These are phyloP conservation scores for Boletus rubescentipes DNA, from an alignment of 768 basidiomycete species.

Conservation along the genomic window DNA sequence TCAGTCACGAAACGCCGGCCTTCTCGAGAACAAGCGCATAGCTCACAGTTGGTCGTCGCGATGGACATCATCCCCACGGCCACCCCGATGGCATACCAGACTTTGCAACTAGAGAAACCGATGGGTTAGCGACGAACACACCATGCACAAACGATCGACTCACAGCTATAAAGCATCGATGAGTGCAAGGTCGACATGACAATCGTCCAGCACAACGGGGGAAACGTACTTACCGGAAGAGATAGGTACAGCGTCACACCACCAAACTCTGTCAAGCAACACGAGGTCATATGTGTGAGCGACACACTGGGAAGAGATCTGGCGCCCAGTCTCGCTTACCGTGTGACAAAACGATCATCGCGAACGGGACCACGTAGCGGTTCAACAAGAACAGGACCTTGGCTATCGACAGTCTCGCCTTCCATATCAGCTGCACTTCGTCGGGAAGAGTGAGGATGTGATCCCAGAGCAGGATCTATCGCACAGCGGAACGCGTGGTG, in stretches of 20 bases:
- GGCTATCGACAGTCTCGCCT: constrained; percentile 24
- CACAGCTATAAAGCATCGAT: constrained; percentile 15
- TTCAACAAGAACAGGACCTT: constrained; percentile 36
- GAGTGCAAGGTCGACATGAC: neutral
- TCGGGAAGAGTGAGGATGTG: constrained; percentile 34
- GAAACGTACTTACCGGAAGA: constrained; percentile 11
- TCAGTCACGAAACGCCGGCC: neutral
- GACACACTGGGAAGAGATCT: neutral
- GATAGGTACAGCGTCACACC: constrained; percentile 14
- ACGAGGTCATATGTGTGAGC: neutral
- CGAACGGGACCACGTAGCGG: constrained; percentile 33
- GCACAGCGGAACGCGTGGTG: no score
- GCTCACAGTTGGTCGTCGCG: constrained; percentile 37
- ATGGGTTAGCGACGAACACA: neutral
- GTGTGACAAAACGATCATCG: constrained; percentile 30
- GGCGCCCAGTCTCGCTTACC: constrained; percentile 22
- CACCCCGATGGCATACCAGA: constrained; percentile 18
- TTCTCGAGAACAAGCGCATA: neutral
- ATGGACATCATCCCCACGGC: constrained; percentile 37
- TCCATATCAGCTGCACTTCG: constrained; percentile 35
- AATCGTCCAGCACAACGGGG: neutral
- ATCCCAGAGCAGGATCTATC: constrained; percentile 35
- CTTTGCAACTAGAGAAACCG: constrained; percentile 23
- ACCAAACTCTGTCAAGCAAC: constrained; percentile 21
- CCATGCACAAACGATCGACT: neutral